These are phyloP conservation scores for Backusella psychrophila DNA, from an alignment of 192 early-diverging fungal species.

Conservation along the genomic window DNA sequence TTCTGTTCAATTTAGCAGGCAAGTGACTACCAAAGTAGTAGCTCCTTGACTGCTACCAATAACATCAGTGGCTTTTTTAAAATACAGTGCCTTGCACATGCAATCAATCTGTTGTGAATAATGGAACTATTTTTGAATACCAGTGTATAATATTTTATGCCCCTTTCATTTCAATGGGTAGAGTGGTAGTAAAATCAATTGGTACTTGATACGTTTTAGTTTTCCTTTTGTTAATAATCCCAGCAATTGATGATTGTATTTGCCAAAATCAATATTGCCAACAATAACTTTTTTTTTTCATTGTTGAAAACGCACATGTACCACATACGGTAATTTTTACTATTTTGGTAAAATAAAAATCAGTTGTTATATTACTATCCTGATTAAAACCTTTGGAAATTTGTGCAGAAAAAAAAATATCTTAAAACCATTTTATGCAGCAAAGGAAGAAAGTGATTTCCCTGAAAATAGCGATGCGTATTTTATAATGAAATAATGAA, in stretches of 20 bases:
- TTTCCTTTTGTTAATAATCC: too few relatives aligned
- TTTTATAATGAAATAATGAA: too few relatives aligned
- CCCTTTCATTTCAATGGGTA: too few relatives aligned
- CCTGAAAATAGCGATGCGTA: too few relatives aligned
- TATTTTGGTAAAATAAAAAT: background rate
- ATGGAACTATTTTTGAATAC: background rate
- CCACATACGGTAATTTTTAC: background rate
- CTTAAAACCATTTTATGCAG: too few relatives aligned
- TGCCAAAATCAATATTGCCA: background rate
- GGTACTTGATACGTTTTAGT: too few relatives aligned
- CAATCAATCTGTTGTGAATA: background rate
- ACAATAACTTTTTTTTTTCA: background rate
- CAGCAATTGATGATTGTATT: background rate
- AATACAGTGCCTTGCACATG: background rate
- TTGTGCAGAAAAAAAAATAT: too few relatives aligned
- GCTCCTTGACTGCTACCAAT: background rate
- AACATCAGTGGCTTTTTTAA: background rate
- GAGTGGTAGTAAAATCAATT: too few relatives aligned
- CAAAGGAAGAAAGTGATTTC: too few relatives aligned
- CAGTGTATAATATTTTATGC: background rate
- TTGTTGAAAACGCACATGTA: background rate
- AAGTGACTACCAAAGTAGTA: background rate
- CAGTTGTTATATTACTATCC: too few relatives aligned
- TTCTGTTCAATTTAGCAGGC: background rate
- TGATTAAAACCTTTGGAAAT: too few relatives aligned